A percentile compares a stretch with the other conserved stretches of the same genome.
These are phyloP conservation scores for Leptographium flavum DNA, from an alignment of 2,329 filamentous ascomycete genomes.

Conservation along the genomic window DNA sequence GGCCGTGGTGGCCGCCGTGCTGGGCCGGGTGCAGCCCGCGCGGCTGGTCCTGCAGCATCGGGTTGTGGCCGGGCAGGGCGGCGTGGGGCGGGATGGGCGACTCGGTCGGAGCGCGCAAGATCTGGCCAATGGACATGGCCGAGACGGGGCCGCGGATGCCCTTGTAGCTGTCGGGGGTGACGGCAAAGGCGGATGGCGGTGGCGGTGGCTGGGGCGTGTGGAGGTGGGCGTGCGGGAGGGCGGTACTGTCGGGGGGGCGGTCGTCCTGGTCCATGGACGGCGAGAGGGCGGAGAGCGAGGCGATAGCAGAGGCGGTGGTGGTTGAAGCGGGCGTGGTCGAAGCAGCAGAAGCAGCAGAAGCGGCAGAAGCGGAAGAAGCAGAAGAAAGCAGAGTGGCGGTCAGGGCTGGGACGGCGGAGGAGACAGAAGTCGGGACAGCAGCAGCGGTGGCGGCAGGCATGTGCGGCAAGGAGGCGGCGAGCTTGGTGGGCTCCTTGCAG, in stretches of 20 bases:
- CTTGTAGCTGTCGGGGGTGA: constrained; percentile 26
- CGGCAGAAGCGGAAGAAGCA: neutral
- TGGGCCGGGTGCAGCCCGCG: constrained; percentile 20
- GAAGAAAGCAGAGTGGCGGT: constrained; percentile 6
- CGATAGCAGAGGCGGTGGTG: neutral
- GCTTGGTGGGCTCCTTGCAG: constrained; percentile 68
- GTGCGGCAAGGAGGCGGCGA: constrained; percentile 15
- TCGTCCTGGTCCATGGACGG: constrained; percentile 10
- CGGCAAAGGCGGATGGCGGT: constrained; percentile 14
- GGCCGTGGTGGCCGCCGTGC: constrained; percentile 17
- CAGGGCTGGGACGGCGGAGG: neutral
- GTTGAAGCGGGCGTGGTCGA: neutral
- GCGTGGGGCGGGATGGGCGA: constrained; percentile 15
- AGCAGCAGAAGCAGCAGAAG: neutral
- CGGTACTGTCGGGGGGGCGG: constrained; percentile 5
- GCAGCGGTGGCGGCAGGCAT: neutral
- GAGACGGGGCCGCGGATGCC: constrained; percentile 31
- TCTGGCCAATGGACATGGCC: constrained; percentile 20
- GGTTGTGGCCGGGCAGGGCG: constrained; percentile 14
- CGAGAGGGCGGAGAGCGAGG: constrained; percentile 2
- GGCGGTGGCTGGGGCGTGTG: constrained; percentile 13
- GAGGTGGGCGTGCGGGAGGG: neutral
- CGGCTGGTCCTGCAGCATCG: constrained; percentile 18
- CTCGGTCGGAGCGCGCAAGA: constrained; percentile 14
- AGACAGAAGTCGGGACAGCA: neutral